A percentile compares a stretch with the other conserved stretches of the same genome.
phyloP scores from a whole-genome alignment of 345 rosid species.

The Populus ilicifolia region DNA sequence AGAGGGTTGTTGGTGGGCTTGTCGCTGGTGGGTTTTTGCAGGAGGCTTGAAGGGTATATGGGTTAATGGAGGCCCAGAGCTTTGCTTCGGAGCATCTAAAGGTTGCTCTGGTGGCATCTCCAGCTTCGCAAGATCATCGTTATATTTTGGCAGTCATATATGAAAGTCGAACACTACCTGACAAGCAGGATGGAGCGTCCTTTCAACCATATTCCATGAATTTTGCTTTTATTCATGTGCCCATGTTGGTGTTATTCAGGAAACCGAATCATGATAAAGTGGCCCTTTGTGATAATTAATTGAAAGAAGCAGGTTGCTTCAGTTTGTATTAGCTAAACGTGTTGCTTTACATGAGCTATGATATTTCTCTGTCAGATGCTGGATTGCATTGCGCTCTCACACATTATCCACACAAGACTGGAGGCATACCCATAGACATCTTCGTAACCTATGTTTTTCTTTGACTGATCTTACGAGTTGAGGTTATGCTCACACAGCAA shows the following conservation, averaged over 20 bases:
- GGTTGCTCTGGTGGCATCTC: slow-evolving; percentile 28
- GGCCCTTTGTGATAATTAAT: not conserved
- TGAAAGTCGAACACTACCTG: not conserved
- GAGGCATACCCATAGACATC: not conserved
- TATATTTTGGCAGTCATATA: not conserved
- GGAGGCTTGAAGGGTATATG: slow-evolving; percentile 54
- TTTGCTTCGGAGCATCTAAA: slow-evolving; percentile 40
- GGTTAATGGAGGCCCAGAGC: slow-evolving; percentile 56
- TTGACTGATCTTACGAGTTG: not conserved
- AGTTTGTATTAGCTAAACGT: not conserved
- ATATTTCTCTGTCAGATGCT: not conserved
- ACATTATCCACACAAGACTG: not conserved
- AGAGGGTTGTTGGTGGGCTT: slow-evolving; percentile 56
- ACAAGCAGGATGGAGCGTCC: not conserved
- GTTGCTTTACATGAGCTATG: not conserved
- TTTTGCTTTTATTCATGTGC: not conserved
- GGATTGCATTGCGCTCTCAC: not conserved
- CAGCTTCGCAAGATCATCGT: slow-evolving; percentile 18
- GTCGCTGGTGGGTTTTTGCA: slow-evolving; percentile 53
- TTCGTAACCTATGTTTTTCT: too few relatives aligned
- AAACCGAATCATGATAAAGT: not conserved
- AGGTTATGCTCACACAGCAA: not conserved
- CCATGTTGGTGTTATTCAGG: not conserved
- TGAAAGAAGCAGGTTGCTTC: slow-evolving; percentile 1
- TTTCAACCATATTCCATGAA: not conserved